Base-by-base conservation (phyloP, 257 asterid species). In the Solanum okadae region DNA sequence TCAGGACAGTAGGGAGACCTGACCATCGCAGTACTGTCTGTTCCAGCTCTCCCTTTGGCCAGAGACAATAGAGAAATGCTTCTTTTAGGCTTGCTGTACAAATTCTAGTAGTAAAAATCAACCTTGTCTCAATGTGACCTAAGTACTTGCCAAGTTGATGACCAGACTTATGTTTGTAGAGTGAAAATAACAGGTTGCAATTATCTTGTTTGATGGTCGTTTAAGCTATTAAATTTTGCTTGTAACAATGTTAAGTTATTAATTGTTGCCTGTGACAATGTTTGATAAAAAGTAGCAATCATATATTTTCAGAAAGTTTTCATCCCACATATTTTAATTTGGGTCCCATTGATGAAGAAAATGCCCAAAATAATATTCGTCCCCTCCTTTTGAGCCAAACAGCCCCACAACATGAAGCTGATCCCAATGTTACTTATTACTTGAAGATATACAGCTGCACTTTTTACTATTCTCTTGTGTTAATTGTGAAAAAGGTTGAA, bases 1-100 rank as follows among this genome's bases (percentile, higher is more conserved):
- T 75, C 86, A 82, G 90, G 90, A 89, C 87, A 89, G 91, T 86
- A 71, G 93, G 90, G 23, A 75, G 86, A n/a, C 90, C 87, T 20
- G 68, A 31, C 71, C 91, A 67, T 10, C 88, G 88, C 29, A 78
- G 38, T 31, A 34, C 88, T 31, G 61, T 67, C 68, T 89, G 87
- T 71, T 65, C 85, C 71, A 84, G 78, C 84, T 81, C 91, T 14
- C 70, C 87, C 12, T 90, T 90, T 15, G 92, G 89, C 35, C 46
- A 76, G 76, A 40, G 91, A 85, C 90, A 33, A 87, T 91, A 92
- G 88, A 46, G 52, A 46, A 35, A 35, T 35, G 87, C 75, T 81
- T 87, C n/a, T 44, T 34, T 67, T 59, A 72, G 46, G 52, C 31
- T 38, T 23, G 87, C 37, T 73, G 42, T 81, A 56, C 46, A 44